Evolutionary conservation across 2,329 filamentous ascomycete genomes (phyloP).

Genomic region (Trichoderma koningiopsis): DNA sequence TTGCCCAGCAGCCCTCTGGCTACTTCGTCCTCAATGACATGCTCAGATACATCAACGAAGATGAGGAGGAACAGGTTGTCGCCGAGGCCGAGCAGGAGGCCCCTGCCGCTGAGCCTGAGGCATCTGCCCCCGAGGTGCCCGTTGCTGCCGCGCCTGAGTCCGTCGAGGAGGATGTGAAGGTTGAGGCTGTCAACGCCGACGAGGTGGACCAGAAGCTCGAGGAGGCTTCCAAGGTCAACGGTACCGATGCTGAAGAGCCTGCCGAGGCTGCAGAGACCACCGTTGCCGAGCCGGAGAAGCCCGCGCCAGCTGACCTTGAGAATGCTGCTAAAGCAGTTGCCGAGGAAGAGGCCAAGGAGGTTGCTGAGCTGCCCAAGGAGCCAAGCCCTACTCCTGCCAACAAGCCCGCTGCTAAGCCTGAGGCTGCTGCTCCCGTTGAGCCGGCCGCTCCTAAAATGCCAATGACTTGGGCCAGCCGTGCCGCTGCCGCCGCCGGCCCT

Average conservation of each 20-base stretch:
- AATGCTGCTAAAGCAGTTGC: conserved; percentile 55
- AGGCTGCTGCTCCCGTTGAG: conserved; percentile 50
- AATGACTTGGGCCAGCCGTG: conserved; percentile 75
- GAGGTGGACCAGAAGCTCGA: conserved; percentile 77
- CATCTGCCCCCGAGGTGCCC: conserved; percentile 33
- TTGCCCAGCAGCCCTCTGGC: conserved; percentile 92
- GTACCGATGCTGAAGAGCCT: conserved; percentile 39
- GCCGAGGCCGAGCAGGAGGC: conserved; percentile 41
- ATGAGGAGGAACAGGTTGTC: conserved; percentile 69
- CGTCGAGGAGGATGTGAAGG: conserved; percentile 38
- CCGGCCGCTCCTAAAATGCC: conserved; percentile 57
- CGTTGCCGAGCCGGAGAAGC: conserved; percentile 41
- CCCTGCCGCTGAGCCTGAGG: conserved; percentile 32
- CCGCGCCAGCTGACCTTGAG: conserved; percentile 46
- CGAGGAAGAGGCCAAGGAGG: conserved; percentile 55
- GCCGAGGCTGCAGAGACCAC: conserved; percentile 44
- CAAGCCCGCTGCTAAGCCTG: conserved; percentile 52
- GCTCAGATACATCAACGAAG: conserved; percentile 87
- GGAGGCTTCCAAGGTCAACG: conserved; percentile 53
- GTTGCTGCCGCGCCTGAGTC: conserved; percentile 40
- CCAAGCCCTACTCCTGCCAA: conserved; percentile 57
- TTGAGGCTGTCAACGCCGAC: conserved; percentile 52
- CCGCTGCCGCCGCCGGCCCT: conserved; percentile 60
- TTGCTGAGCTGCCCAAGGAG: conserved; percentile 68
- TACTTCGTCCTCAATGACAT: conserved; percentile 99